Percentiles rank a stretch among this genome's conserved stretches.
Evolutionary conservation across 352 stramenopile genomes (phyloP).

Genomic region (Blastocystis sp.): DNA sequence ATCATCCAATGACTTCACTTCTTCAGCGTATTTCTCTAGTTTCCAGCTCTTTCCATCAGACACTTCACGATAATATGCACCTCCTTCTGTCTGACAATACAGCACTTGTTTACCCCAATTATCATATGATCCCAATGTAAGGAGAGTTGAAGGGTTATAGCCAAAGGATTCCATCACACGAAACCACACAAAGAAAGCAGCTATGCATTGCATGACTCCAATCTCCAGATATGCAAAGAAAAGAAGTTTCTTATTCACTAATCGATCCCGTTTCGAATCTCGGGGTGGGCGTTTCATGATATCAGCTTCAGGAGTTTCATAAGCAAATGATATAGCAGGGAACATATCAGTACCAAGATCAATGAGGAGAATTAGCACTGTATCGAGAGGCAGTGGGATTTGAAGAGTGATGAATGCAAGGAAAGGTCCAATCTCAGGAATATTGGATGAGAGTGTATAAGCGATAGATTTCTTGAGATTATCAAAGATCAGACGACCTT

Average conservation of each 20-base stretch:
- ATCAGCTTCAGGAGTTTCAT: constrained; percentile 81
- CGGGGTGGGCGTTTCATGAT: constrained; percentile 81
- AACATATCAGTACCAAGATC: constrained; percentile 87
- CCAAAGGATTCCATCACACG: constrained; percentile 83
- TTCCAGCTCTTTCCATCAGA: neutral
- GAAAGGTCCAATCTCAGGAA: constrained; percentile 81
- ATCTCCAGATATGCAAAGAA: constrained; percentile 83
- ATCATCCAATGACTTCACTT: neutral
- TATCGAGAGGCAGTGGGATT: constrained; percentile 82
- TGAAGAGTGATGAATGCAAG: constrained; percentile 80
- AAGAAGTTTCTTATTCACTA: constrained; percentile 85
- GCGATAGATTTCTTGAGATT: constrained; percentile 90
- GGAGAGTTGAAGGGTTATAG: constrained; percentile 79
- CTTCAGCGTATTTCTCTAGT: constrained; percentile 64
- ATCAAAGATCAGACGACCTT: constrained; percentile 89
- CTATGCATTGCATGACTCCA: constrained; percentile 80
- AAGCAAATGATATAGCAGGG: constrained; percentile 85
- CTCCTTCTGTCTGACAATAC: constrained; percentile 77
- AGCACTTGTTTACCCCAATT: constrained; percentile 81
- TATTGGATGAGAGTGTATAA: constrained; percentile 86
- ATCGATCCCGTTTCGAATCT: constrained; percentile 78
- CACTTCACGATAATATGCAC: constrained; percentile 73
- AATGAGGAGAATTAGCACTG: constrained; percentile 85
- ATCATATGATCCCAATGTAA: constrained; percentile 78
- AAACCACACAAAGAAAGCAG: constrained; percentile 84